phyloP scores from a whole-genome alignment of 1,139 yeast species.

The Pichia sp. region DNA sequence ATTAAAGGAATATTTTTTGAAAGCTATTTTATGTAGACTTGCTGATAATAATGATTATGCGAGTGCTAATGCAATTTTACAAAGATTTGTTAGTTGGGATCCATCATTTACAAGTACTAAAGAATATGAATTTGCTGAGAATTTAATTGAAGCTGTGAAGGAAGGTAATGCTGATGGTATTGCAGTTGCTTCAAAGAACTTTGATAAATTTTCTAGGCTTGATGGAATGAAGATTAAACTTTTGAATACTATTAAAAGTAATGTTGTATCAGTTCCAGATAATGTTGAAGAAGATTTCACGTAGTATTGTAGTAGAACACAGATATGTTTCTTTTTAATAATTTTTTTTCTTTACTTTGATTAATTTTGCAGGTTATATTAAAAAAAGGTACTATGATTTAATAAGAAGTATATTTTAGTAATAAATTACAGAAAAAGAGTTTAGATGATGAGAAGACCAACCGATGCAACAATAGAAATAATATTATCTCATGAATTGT shows the following conservation, averaged over 20 bases:
- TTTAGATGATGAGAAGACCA: no score
- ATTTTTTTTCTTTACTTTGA: no score
- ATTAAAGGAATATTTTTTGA: slow-evolving; percentile 82
- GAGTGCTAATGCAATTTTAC: slow-evolving; percentile 71
- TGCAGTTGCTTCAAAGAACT: slow-evolving; percentile 71
- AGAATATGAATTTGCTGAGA: slow-evolving; percentile 62
- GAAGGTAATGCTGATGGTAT: slow-evolving; percentile 75
- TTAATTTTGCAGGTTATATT: no score
- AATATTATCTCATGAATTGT: no score
- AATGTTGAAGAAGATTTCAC: slow-evolving; percentile 34
- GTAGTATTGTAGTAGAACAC: no score
- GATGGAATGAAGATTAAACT: slow-evolving; percentile 92
- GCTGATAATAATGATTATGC: slow-evolving; percentile 80
- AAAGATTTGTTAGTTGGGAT: slow-evolving; percentile 63
- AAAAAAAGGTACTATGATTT: no score
- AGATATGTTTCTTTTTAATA: no score
- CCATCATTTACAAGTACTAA: slow-evolving; percentile 71
- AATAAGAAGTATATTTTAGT: no score
- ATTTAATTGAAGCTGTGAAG: slow-evolving; percentile 62
- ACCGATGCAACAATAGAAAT: no score
- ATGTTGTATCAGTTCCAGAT: slow-evolving; percentile 30
- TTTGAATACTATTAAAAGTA: slow-evolving; percentile 76
- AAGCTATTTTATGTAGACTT: slow-evolving; percentile 72
- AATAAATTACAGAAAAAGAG: no score
- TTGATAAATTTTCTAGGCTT: slow-evolving; percentile 79